Base-by-base conservation (phyloP, 2,329 filamentous ascomycete genomes). In the Coniochaeta prunicola region DNA sequence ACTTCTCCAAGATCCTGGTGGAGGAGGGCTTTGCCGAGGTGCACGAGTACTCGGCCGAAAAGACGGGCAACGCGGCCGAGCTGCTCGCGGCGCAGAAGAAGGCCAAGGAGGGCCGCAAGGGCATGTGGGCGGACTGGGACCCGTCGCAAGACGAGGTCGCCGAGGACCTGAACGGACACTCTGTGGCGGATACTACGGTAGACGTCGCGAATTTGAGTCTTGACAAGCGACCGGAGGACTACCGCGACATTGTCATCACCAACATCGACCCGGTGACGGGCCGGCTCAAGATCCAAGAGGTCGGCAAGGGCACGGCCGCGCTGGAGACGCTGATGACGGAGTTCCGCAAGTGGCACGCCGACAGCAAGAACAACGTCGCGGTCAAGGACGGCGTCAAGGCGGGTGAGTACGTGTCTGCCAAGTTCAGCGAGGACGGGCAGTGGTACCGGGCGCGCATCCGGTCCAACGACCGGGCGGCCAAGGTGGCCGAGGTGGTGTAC, bases 361-460 rank as follows among this genome's bases (percentile, higher is more conserved):
- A 91, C 74, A 84, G 90, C 53, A 81, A 89, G 66, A 96, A 96
- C 78, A 88, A 83, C 69, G 84, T 86, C 61, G 78, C 89, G 17
- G 80, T 97, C 48, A 77, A 83, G 53, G 84, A 86, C 53, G 83
- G 90, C 21, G 93, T 94, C 62, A 97, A 97, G 80, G 85, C 91
- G 1, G 94, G 94, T 63, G 92, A 97, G 64, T 87, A 89, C 61
- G 93, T 99, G 28, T 89, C 93, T 1, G 93, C 93, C 67, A 89
- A 90, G 71, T 99, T 97, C 79, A 89, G 87, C 7, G 88, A 87
- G 57, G 94, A 99, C 70, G 85, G 88, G 60, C 86, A 94, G 66
- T 99, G 93, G 93, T 99, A 99, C 78, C 90, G 94, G 62, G 94
- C 90, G 33, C 89, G 88, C 62, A 86, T 99, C 62, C 88, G 92